These are phyloP conservation scores for Thermoascus crustaceus DNA, from an alignment of 2,329 filamentous ascomycete species.

Conservation along the genomic window DNA sequence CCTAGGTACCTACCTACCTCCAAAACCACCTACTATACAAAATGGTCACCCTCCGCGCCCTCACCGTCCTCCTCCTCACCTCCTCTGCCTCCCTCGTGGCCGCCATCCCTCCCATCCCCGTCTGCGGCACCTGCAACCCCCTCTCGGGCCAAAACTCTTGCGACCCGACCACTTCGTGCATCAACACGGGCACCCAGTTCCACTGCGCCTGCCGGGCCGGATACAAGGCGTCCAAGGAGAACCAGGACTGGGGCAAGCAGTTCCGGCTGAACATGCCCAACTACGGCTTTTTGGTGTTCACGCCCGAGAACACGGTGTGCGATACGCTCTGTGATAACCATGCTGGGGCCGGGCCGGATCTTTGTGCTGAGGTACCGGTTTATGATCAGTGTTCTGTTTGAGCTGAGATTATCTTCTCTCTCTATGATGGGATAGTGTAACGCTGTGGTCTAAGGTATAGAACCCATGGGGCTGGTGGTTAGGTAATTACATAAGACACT, in stretches of 20 bases:
- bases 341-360: constrained; percentile 19
- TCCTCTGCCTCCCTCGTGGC: constrained; percentile 15
- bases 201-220: constrained; percentile 36
- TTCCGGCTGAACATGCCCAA: constrained; percentile 32
- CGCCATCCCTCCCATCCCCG: constrained; percentile 14
- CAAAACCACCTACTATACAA: too few relatives aligned
- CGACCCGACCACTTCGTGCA: constrained; percentile 38
- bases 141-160: constrained; percentile 33
- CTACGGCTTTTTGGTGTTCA: constrained; percentile 34
- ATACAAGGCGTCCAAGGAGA: constrained; percentile 28
- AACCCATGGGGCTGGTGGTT: too few relatives aligned
- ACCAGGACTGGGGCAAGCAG: constrained; percentile 23
- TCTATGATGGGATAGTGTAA: too few relatives aligned
- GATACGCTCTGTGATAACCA: constrained; percentile 29
- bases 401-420: constrained; percentile 2
- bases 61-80: constrained; percentile 18
- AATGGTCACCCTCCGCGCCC: not conserved
- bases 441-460: too few relatives aligned
- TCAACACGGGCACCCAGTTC: constrained; percentile 33
- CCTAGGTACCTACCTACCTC: too few relatives aligned
- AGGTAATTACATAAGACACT: too few relatives aligned
- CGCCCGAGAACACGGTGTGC: constrained; percentile 27
- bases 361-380: constrained; percentile 29
- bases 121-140: constrained; percentile 33
- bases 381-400: constrained; percentile 22